These are phyloP conservation scores for Eragrostis tef DNA, from an alignment of 202 grass and related monocot genomes.

Conservation along the genomic window DNA sequence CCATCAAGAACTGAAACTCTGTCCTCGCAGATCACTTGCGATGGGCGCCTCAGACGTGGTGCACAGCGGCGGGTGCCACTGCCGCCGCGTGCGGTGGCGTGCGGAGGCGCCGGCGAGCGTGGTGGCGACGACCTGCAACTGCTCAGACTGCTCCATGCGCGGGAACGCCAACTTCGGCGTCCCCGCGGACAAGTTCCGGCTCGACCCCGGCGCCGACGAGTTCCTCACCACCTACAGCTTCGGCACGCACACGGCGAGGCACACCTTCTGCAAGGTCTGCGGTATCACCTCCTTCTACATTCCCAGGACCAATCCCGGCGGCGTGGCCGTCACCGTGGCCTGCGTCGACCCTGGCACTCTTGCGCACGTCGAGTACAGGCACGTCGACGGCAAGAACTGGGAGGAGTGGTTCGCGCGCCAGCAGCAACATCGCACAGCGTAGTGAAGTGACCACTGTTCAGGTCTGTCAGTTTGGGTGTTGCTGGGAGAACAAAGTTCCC, in stretches of 20 bases:
- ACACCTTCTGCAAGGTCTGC: slow-evolving; percentile 82
- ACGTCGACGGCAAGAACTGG: slow-evolving; percentile 73
- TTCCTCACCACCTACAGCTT: slow-evolving; percentile 86
- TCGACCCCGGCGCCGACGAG: slow-evolving; percentile 47
- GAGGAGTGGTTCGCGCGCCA: slow-evolving; percentile 48
- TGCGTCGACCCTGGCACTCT: slow-evolving; percentile 78
- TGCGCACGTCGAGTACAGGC: slow-evolving; percentile 62
- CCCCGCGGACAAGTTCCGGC: slow-evolving; percentile 63
- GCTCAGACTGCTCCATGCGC: slow-evolving; percentile 78
- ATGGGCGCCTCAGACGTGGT: slow-evolving; percentile 55
- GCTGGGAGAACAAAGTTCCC: background rate
- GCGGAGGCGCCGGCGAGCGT: slow-evolving; percentile 72
- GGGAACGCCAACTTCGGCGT: slow-evolving; percentile 71
- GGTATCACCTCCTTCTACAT: slow-evolving; percentile 88
- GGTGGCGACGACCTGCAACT: slow-evolving; percentile 76
- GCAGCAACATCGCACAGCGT: slow-evolving; percentile 39
- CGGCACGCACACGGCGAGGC: slow-evolving; percentile 78
- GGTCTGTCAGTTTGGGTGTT: slow-evolving; percentile 12
- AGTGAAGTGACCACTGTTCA: background rate
- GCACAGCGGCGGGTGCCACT: slow-evolving; percentile 75
- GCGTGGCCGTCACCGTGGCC: slow-evolving; percentile 62
- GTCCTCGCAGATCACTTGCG: background rate
- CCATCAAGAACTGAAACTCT: background rate
- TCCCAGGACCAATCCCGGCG: slow-evolving; percentile 73
- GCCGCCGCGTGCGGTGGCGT: slow-evolving; percentile 67